Percentiles rank a stretch among this genome's conserved stretches.
phyloP scores from a whole-genome alignment of 176 grass and related monocot genomes.

The Secale cereale region DNA sequence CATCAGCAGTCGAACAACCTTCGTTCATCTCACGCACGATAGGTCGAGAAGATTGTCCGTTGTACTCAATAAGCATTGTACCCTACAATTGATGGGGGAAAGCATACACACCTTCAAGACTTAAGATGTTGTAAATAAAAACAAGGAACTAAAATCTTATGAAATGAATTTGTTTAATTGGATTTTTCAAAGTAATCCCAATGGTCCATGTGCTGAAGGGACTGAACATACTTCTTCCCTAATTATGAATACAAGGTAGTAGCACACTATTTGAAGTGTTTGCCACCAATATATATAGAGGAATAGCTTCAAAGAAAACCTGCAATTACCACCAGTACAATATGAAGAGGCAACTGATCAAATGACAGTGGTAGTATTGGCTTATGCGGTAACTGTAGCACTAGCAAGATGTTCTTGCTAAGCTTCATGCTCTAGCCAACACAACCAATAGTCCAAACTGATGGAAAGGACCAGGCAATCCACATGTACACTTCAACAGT shows the following conservation, averaged over 20 bases:
- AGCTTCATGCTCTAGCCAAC: too few species aligned
- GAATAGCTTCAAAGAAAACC: not conserved
- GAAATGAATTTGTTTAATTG: not conserved
- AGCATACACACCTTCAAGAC: conserved; percentile 1
- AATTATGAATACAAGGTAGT: not conserved
- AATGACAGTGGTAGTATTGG: not conserved
- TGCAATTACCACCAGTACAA: not conserved
- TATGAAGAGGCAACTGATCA: not conserved
- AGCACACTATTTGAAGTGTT: not conserved
- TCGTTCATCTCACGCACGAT: conserved; percentile 64
- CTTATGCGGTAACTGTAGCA: not conserved
- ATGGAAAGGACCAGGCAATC: too few species aligned
- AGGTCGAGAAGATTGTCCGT: conserved; percentile 54
- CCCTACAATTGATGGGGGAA: conserved; percentile 45
- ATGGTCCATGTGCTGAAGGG: not conserved
- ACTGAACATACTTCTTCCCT: not conserved
- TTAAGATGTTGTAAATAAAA: conserved; percentile 11
- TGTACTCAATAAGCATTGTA: conserved; percentile 78
- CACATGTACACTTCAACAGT: too few species aligned
- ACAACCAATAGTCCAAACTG: too few species aligned
- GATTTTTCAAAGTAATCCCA: not conserved
- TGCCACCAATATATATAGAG: not conserved
- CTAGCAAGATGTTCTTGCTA: not conserved
- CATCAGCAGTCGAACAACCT: conserved; percentile 61
- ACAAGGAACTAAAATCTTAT: not conserved